phyloP scores from a whole-genome alignment of 1,284 basidiomycete genomes.

The Chalciporus sp. region DNA sequence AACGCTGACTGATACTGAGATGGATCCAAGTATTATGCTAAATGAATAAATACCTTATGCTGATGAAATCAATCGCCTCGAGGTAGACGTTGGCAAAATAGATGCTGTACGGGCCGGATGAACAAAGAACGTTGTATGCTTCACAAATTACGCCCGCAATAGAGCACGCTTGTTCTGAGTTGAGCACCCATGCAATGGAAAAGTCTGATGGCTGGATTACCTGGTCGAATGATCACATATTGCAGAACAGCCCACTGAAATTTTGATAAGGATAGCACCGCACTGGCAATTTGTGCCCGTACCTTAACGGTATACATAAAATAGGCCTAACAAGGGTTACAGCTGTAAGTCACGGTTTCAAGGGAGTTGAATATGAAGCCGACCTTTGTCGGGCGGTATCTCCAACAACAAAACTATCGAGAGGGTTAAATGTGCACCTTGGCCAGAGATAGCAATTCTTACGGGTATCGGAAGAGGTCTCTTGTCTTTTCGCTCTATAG shows the following conservation, averaged over 20 bases:
- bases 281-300: conserved; percentile 13
- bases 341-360: conserved; percentile 3
- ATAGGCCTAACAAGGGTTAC: conserved; percentile 54
- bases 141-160: conserved; percentile 80
- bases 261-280: conserved; percentile 1
- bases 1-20: conserved; percentile 45
- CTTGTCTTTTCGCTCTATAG: conserved; percentile 82
- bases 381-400: conserved; percentile 81
- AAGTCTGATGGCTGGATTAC: conserved; percentile 36
- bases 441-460: neutral
- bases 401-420: conserved; percentile 67
- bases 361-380: neutral
- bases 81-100: conserved; percentile 75
- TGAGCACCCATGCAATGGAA: conserved; percentile 34
- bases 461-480: conserved; percentile 73
- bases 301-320: conserved; percentile 89
- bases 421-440: neutral
- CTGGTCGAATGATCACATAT: conserved; percentile 79
- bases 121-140: conserved; percentile 66
- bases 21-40: neutral
- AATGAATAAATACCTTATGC: conserved; percentile 60
- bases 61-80: conserved; percentile 70
- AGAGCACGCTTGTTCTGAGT: conserved; percentile 38
- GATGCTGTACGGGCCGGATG: conserved; percentile 56
- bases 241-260: conserved; percentile 77